Conservation (phyloP, 192 early-diverging fungal species). For the Coemansia sp. region DNA sequence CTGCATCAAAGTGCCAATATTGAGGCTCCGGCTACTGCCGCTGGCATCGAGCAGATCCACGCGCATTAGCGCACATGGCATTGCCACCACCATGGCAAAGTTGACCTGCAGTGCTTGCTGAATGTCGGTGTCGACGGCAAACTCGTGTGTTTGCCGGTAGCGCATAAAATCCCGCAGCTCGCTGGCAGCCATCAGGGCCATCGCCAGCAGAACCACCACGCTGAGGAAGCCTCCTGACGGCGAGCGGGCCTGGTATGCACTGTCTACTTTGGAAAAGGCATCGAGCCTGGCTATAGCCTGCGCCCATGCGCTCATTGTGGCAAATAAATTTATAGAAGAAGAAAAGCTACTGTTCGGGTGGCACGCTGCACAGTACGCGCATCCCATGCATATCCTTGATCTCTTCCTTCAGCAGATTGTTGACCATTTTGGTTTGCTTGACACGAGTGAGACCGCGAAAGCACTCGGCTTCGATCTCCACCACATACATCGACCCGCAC, state of each 20-base stretch:
- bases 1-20: slow-evolving; percentile 7
- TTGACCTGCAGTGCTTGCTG: slow-evolving; percentile 74
- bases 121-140: slow-evolving; percentile 70
- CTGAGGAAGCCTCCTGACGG: slow-evolving; percentile 75
- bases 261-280: slow-evolving; percentile 89
- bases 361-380: slow-evolving; percentile 44
- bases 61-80: slow-evolving; percentile 64
- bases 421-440: slow-evolving; percentile 90
- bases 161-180: slow-evolving; percentile 69
- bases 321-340: not conserved
- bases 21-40: slow-evolving; percentile 25
- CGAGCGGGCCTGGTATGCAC: slow-evolving; percentile 69
- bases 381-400: slow-evolving; percentile 94
- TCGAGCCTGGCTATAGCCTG: slow-evolving; percentile 53
- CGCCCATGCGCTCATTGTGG: slow-evolving; percentile 3
- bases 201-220: slow-evolving; percentile 61
- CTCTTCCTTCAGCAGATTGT: slow-evolving; percentile 80
- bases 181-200: slow-evolving; percentile 63
- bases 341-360: slow-evolving; percentile 11
- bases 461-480: slow-evolving; percentile 74
- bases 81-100: slow-evolving; percentile 82
- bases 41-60: slow-evolving; percentile 47
- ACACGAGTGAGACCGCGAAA: slow-evolving; percentile 78
- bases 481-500: slow-evolving; percentile 97
- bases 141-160: slow-evolving; percentile 69